Conservation (phyloP, 179 eudicot species). For the Silene noctiflora region DNA sequence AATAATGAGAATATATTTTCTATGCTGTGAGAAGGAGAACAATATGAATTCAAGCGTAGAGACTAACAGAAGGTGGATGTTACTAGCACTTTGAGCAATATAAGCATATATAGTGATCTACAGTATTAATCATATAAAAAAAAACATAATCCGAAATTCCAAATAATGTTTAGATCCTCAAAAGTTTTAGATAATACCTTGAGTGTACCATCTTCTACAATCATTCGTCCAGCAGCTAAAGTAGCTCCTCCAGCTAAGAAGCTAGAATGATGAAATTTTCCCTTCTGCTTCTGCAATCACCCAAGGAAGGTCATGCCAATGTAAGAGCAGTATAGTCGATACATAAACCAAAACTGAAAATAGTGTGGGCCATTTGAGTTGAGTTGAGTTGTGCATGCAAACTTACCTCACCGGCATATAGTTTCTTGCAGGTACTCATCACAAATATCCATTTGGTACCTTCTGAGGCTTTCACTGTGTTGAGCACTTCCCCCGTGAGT, state of each 20-base stretch:
- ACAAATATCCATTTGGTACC: conserved; percentile 88
- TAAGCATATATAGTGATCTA: too few relatives aligned
- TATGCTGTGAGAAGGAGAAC: neutral
- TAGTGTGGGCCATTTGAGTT: neutral
- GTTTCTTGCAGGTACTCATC: conserved; percentile 78
- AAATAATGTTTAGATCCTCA: neutral
- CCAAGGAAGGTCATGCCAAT: conserved; percentile 10
- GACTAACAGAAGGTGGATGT: too few relatives aligned
- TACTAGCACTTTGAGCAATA: neutral
- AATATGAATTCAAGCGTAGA: neutral
- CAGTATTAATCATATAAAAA: neutral
- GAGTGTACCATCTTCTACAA: conserved; percentile 60
- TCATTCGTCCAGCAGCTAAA: conserved; percentile 89
- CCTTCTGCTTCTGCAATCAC: conserved; percentile 79
- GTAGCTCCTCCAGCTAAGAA: conserved; percentile 97
- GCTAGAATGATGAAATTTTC: conserved; percentile 88
- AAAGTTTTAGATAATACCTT: conserved; percentile 43
- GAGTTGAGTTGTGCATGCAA: conserved; percentile 8
- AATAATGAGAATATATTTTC: neutral
- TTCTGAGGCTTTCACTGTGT: conserved; percentile 42
- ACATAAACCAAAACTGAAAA: neutral
- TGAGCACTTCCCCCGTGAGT: conserved; percentile 46
- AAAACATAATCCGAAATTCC: neutral
- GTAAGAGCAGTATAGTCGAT: neutral
- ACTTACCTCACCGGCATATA: conserved; percentile 78